Percentiles rank a stretch among this genome's conserved stretches.
These are phyloP conservation scores for Macrophomina phaseolina DNA, from an alignment of 2,329 filamentous ascomycete genomes.

Conservation along the genomic window DNA sequence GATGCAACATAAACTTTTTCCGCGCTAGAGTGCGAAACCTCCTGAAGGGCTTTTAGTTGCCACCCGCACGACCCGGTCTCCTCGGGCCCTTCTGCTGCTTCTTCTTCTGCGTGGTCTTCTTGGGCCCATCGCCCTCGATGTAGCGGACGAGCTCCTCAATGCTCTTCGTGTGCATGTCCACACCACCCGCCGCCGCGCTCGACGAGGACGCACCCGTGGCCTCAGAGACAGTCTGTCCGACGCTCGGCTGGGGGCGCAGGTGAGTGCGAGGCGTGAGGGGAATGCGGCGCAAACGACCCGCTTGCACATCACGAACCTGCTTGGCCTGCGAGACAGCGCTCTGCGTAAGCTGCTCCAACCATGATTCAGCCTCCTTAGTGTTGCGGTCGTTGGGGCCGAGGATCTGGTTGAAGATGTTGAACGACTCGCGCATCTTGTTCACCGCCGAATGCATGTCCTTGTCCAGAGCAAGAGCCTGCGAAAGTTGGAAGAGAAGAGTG, in stretches of 20 bases:
- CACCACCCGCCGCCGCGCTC: slow-evolving; percentile 36
- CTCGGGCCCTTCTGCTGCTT: slow-evolving; percentile 25
- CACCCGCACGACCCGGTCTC: slow-evolving; percentile 26
- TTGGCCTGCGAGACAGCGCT: slow-evolving; percentile 95
- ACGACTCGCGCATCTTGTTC: slow-evolving; percentile 92
- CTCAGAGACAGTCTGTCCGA: slow-evolving; percentile 63
- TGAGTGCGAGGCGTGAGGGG: slow-evolving; percentile 68
- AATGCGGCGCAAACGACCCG: slow-evolving; percentile 72
- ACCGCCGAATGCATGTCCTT: slow-evolving; percentile 92
- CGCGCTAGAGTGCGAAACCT: slow-evolving; percentile 4
- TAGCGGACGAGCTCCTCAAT: slow-evolving; percentile 94
- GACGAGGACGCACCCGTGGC: slow-evolving; percentile 44
- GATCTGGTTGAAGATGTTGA: slow-evolving; percentile 89
- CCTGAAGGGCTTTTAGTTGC: slow-evolving; percentile 22
- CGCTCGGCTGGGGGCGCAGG: slow-evolving; percentile 66
- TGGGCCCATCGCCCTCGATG: slow-evolving; percentile 71
- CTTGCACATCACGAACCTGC: slow-evolving; percentile 85
- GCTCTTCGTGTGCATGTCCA: slow-evolving; percentile 64
- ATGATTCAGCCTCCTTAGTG: slow-evolving; percentile 96
- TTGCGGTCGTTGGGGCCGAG: slow-evolving; percentile 93
- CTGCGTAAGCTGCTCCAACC: slow-evolving; percentile 94
- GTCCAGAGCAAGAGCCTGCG: slow-evolving; percentile 93
- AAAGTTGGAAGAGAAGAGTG: slow-evolving; percentile 94
- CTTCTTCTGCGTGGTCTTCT: slow-evolving; percentile 25
- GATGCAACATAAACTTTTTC: slow-evolving; percentile 20